Evolutionary conservation across 345 rosid genomes (phyloP).

Genomic region (Melaleuca alternifolia): DNA sequence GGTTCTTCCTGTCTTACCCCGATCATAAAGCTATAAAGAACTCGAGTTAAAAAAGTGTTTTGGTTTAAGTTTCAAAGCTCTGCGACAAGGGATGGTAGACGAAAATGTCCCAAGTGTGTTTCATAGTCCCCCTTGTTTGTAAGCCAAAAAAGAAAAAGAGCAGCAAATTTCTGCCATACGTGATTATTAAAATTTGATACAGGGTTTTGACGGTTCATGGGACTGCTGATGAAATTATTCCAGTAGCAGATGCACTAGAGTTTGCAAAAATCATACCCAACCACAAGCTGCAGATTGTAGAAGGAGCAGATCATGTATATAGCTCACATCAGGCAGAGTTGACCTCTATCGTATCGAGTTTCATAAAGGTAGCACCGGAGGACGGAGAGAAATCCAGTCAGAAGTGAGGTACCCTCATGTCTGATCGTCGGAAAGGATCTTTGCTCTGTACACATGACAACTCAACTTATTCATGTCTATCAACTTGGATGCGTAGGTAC

Average conservation of each 20-base stretch:
- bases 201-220: conserved; percentile 85
- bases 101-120: background rate
- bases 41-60: background rate
- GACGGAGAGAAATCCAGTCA: background rate
- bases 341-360: conserved; percentile 35
- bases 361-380: conserved; percentile 23
- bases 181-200: background rate
- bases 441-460: too few species aligned
- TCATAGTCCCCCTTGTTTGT: background rate
- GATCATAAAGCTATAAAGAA: background rate
- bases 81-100: background rate
- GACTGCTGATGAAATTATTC: conserved; percentile 42
- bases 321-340: conserved; percentile 46
- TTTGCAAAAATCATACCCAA: conserved; percentile 63
- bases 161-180: background rate
- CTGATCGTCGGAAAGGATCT: too few species aligned
- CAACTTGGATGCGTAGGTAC: background rate
- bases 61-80: background rate
- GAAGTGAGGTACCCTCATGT: too few species aligned
- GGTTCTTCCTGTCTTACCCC: background rate
- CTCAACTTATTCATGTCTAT: background rate
- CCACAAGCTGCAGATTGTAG: conserved; percentile 46
- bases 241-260: conserved; percentile 51
- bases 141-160: too few species aligned
- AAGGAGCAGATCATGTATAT: conserved; percentile 63